Evolutionary conservation across 2,329 filamentous ascomycete genomes (phyloP).

Genomic region (Pseudogymnoascus sp.): DNA sequence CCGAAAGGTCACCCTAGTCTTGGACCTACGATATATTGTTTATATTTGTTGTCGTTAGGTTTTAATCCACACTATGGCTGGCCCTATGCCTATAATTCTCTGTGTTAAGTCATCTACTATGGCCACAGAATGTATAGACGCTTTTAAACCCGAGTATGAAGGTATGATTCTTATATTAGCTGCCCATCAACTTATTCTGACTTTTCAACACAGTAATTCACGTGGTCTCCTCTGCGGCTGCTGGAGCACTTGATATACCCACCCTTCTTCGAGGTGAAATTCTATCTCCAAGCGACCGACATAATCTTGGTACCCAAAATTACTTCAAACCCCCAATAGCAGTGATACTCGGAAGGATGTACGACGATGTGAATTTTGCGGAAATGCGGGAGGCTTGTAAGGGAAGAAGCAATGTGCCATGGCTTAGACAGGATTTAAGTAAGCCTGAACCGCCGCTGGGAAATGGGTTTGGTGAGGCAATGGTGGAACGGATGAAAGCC

Average conservation of each 20-base stretch:
- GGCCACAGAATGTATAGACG: neutral
- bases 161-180: neutral
- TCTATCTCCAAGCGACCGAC: conserved; percentile 5
- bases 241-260: conserved; percentile 11
- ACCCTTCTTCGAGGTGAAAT: conserved; percentile 9
- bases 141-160: neutral
- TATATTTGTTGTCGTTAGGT: neutral
- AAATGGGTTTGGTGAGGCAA: conserved; percentile 17
- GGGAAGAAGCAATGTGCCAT: conserved; percentile 17
- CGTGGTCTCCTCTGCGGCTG: conserved; percentile 9
- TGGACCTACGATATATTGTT: neutral
- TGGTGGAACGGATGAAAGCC: conserved; percentile 17
- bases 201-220: conserved; percentile 14
- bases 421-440: conserved; percentile 18
- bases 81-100: neutral
- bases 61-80: neutral
- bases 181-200: neutral
- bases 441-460: conserved; percentile 16
- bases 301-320: conserved; percentile 14
- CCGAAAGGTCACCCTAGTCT: neutral
- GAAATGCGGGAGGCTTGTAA: conserved; percentile 15
- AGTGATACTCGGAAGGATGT: conserved; percentile 13
- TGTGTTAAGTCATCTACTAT: neutral
- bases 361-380: conserved; percentile 15
- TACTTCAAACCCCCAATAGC: conserved; percentile 10